Percentiles rank a stretch among this genome's conserved stretches.
These are phyloP conservation scores for Ampelomyces quisqualis DNA, from an alignment of 2,329 filamentous ascomycete genomes.

Conservation along the genomic window DNA sequence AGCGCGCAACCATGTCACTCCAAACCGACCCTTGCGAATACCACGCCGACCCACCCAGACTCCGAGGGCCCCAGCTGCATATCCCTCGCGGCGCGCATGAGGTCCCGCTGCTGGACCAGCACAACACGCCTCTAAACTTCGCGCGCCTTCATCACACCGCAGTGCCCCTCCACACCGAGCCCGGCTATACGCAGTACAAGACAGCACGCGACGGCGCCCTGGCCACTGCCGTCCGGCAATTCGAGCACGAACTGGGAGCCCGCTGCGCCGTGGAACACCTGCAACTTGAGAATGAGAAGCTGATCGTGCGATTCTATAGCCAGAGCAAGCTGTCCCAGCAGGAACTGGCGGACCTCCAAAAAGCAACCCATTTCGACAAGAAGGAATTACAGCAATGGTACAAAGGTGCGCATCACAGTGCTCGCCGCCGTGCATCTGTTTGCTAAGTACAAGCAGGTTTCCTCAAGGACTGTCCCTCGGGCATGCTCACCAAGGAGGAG, in stretches of 20 bases:
- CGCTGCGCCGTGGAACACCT: slow-evolving; percentile 24
- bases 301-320: slow-evolving; percentile 55
- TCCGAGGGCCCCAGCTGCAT: slow-evolving; percentile 8
- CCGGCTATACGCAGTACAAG: slow-evolving; percentile 31
- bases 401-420: slow-evolving; percentile 72
- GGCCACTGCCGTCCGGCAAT: slow-evolving; percentile 24
- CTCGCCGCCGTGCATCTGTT: not conserved
- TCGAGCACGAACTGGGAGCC: slow-evolving; percentile 27
- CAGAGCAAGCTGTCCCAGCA: slow-evolving; percentile 98
- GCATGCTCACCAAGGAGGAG: slow-evolving; percentile 95
- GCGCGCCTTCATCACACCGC: slow-evolving; percentile 28
- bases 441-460: slow-evolving; percentile 64
- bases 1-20: slow-evolving; percentile 13
- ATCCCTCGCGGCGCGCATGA: slow-evolving; percentile 19
- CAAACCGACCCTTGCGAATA: slow-evolving; percentile 6
- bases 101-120: slow-evolving; percentile 26
- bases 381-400: slow-evolving; percentile 99
- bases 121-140: slow-evolving; percentile 34
- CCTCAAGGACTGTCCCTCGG: slow-evolving; percentile 95
- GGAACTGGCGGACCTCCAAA: slow-evolving; percentile 92
- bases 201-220: slow-evolving; percentile 26
- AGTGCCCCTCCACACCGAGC: slow-evolving; percentile 26
- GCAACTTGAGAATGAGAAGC: slow-evolving; percentile 31
- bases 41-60: slow-evolving; percentile 6
- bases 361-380: slow-evolving; percentile 98